These are phyloP conservation scores for Alliaria petiolata DNA, from an alignment of 345 rosid genomes.

Conservation along the genomic window DNA sequence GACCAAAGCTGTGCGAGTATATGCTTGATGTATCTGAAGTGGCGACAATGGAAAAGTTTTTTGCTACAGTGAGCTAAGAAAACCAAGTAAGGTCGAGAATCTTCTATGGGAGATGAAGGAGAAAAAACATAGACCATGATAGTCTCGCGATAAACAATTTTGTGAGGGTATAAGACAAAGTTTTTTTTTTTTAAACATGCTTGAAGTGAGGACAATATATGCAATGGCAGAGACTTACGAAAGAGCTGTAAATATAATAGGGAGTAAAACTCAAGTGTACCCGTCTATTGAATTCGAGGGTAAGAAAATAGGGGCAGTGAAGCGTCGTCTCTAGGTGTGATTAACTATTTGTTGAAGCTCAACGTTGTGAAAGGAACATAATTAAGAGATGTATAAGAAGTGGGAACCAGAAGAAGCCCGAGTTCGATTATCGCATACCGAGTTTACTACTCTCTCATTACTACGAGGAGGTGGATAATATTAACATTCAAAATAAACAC, in stretches of 20 bases:
- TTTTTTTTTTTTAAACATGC: too few species aligned
- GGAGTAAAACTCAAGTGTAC: neutral
- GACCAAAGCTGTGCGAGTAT: neutral
- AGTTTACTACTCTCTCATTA: constrained; percentile 7
- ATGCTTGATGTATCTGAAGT: neutral
- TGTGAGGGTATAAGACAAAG: neutral
- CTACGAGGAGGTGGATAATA: neutral
- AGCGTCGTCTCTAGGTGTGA: neutral
- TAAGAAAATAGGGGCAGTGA: neutral
- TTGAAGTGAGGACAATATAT: neutral
- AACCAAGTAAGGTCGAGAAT: too few species aligned
- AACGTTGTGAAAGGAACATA: constrained; percentile 3
- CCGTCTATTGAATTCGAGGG: neutral
- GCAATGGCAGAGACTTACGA: constrained; percentile 9
- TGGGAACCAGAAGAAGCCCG: neutral
- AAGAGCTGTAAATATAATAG: neutral
- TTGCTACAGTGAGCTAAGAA: too few species aligned
- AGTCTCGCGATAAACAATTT: too few species aligned
- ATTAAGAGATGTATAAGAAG: neutral
- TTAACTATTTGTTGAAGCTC: constrained; percentile 6
- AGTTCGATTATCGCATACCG: neutral
- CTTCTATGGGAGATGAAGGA: too few species aligned
- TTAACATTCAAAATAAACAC: too few species aligned
- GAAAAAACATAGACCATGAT: too few species aligned
- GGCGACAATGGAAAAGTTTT: neutral